A percentile compares a stretch with the other conserved stretches of the same genome.
Evolutionary conservation across 768 basidiomycete genomes (phyloP).

Genomic region (Auricularia cornea): DNA sequence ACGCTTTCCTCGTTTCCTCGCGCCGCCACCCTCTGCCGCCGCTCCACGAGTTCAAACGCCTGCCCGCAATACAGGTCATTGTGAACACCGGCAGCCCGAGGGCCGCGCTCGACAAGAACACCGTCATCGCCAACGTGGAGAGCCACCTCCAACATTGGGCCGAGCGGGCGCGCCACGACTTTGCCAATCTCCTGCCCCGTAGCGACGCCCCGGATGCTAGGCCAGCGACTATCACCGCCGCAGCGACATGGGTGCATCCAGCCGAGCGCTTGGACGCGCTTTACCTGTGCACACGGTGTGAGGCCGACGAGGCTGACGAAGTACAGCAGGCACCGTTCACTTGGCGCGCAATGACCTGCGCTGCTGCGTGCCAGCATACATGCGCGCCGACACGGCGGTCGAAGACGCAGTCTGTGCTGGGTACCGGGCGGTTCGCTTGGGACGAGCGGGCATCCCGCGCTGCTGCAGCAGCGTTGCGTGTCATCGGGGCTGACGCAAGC

Average conservation of each 20-base stretch:
- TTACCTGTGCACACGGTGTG: neutral
- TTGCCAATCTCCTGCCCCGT: neutral
- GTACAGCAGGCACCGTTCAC: neutral
- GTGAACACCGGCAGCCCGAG: neutral
- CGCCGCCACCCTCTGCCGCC: neutral
- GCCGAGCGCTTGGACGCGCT: neutral
- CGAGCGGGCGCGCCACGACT: neutral
- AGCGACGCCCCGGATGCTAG: neutral
- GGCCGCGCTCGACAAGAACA: neutral
- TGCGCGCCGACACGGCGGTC: neutral
- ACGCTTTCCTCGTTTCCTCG: neutral
- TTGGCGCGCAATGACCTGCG: neutral
- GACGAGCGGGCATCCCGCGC: neutral
- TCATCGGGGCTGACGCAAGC: neutral
- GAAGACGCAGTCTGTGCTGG: neutral
- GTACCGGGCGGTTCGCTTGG: neutral
- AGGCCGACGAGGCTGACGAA: neutral
- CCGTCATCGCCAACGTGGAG: neutral
- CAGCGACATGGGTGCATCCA: neutral
- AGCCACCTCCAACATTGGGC: neutral
- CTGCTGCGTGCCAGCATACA: neutral
- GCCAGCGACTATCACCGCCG: neutral
- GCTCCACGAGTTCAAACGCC: neutral
- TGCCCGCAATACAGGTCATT: neutral
- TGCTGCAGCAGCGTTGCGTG: neutral